Percentiles rank a stretch among this genome's conserved stretches.
phyloP scores from a whole-genome alignment of 176 grass and related monocot genomes.

The Paspalum vaginatum region DNA sequence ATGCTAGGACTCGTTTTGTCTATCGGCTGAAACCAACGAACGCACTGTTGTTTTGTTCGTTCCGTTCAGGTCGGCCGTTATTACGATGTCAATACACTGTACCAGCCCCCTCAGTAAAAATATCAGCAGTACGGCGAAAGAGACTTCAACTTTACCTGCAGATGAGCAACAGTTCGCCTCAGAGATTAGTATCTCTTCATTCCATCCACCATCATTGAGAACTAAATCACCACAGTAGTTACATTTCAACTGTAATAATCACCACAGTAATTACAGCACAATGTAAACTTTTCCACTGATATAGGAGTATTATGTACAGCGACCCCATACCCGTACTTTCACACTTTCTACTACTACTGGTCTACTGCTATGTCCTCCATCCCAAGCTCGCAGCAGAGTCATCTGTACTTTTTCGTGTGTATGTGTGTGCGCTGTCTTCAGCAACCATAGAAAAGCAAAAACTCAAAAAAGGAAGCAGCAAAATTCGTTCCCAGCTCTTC shows the following conservation, averaged over 20 bases:
- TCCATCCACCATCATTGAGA: neutral
- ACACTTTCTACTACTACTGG: neutral
- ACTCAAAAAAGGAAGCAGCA: neutral
- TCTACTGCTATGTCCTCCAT: neutral
- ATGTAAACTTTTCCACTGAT: neutral
- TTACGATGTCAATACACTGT: too few species aligned
- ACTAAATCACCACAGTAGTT: neutral
- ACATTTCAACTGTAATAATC: neutral
- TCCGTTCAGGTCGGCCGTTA: too few species aligned
- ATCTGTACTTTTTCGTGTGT: neutral
- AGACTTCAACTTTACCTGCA: too few species aligned
- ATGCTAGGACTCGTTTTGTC: too few species aligned
- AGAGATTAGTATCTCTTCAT: neutral
- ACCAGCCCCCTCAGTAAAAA: too few species aligned
- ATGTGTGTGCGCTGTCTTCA: neutral
- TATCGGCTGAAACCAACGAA: too few species aligned
- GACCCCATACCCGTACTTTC: neutral
- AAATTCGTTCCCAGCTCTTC: constrained; percentile 58
- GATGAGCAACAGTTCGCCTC: too few species aligned
- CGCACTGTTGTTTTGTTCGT: too few species aligned
- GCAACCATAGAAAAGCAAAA: neutral
- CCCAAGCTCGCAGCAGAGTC: neutral
- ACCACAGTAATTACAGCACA: neutral
- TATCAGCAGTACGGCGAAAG: too few species aligned
- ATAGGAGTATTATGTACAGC: constrained; percentile 27